Conservation (phyloP, 2,329 filamentous ascomycete genomes). For the Acephala macrosclerotiorum region DNA sequence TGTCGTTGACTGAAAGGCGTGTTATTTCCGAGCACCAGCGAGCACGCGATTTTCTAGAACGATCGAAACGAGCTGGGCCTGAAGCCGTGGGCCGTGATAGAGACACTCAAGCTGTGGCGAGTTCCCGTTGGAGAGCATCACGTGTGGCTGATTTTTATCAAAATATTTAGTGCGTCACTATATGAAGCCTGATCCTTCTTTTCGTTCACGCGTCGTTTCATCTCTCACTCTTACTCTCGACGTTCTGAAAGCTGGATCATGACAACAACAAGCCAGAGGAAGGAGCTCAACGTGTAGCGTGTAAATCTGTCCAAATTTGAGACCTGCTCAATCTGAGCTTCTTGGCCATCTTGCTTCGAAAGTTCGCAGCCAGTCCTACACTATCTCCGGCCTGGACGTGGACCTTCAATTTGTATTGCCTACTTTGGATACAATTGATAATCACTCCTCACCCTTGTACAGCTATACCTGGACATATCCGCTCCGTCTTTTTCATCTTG, state of each 20-base stretch:
- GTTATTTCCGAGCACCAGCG: slow-evolving; percentile 8
- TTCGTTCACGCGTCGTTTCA: not conserved
- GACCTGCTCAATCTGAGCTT: not conserved
- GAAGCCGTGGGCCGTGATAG: not conserved
- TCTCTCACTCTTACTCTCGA: not conserved
- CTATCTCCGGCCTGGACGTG: not conserved
- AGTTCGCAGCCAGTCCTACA: not conserved
- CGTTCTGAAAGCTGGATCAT: too few relatives aligned
- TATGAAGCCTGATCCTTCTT: not conserved
- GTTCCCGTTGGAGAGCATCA: not conserved
- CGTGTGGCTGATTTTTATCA: not conserved
- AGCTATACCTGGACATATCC: slow-evolving; percentile 17
- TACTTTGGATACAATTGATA: slow-evolving; percentile 18
- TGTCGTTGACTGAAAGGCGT: slow-evolving; percentile 3
- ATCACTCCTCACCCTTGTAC: slow-evolving; percentile 15
- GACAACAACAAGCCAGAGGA: too few relatives aligned
- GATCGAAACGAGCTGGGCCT: not conserved
- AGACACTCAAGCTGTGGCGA: not conserved
- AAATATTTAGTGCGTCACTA: not conserved
- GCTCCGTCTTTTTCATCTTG: slow-evolving; percentile 15
- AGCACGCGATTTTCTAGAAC: too few relatives aligned
- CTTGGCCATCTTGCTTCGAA: not conserved
- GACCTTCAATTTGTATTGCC: not conserved
- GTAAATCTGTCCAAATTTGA: too few relatives aligned
- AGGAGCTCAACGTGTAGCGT: too few relatives aligned